Evolutionary conservation across 257 asterid species (phyloP), one percentile per base, ranked within the genome.

Genomic region (Avicennia marina): DNA sequence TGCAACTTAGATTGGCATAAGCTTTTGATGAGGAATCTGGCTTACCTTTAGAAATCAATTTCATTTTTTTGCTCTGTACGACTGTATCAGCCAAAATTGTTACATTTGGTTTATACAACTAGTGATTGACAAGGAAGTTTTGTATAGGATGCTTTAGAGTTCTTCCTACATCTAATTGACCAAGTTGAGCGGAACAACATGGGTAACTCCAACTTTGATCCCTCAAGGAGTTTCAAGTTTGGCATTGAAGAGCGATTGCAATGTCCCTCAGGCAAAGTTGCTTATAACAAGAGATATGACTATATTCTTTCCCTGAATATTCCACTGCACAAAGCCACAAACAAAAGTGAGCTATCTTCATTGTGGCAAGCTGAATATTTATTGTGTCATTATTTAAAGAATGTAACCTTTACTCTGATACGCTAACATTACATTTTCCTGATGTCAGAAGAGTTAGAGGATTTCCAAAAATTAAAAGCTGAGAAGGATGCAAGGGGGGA

Each of bases 241-340:
- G 97, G 95, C 39, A 81, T 93, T 72, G 98, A 93, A 82, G 98
- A 93, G 72, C 78, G 97, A 46, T 49, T 93, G 70, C 94, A 83
- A 60, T 88, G 95, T 65, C 58, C 86, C 47, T 88, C 98, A 10
- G 95, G 97, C 51, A 88, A 80, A 82, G 98, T 93, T 55, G 82
- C 97, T 38, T 93, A 93, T 69, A 89, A 86, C 72, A 81, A 69
- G 40, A 80, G 98, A 72, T 70, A 55, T 53, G 98, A 93, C 68
- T 93, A 75, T 60, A 81, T 83, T 72, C 90, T 90, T 7, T 84
- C 96, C 26, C 79, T 93, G 16, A 85, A 67, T 72, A 93, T 93
- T 62, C 98, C 98, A 2, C 77, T 93, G 66, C 80, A 88, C 65
- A 93, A 76, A 74, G 90, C 98, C 70, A 75, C 77, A 41, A 93